Conservation (phyloP, 2,329 filamentous ascomycete species). For the Stylonectria norvegica region DNA sequence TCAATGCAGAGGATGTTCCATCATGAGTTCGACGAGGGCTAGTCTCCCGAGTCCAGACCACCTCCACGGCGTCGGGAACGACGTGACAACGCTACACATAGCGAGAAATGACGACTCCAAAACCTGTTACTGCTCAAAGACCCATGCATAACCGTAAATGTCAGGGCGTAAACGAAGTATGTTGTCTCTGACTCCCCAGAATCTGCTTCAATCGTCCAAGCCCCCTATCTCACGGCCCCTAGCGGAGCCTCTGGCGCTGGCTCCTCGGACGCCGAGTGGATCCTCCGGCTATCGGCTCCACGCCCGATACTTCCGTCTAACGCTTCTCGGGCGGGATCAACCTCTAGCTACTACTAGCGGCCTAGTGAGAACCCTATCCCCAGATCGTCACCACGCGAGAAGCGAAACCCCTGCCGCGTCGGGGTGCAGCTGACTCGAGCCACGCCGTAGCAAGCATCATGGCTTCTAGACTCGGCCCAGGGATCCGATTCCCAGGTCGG, state of each 20-base stretch:
- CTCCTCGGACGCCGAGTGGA: too few relatives aligned
- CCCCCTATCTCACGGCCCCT: background rate
- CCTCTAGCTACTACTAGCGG: background rate
- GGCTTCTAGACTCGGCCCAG: background rate
- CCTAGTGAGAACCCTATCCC: background rate
- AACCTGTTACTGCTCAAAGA: too few relatives aligned
- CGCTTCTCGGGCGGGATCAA: background rate
- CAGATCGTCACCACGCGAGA: background rate
- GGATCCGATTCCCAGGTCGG: background rate
- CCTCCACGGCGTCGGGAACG: too few relatives aligned
- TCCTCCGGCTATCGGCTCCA: background rate
- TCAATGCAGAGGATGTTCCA: too few relatives aligned
- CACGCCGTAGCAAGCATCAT: background rate
- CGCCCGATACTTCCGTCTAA: background rate
- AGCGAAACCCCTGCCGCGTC: too few relatives aligned
- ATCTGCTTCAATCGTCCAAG: slow-evolving; percentile 34
- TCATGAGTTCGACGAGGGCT: too few relatives aligned
- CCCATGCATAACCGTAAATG: too few relatives aligned
- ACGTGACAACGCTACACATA: too few relatives aligned
- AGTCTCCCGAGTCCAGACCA: too few relatives aligned
- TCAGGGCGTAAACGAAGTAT: too few relatives aligned
- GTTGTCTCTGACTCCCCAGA: slow-evolving; percentile 28
- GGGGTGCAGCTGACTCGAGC: background rate
- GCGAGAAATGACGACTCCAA: too few relatives aligned
- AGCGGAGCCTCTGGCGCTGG: too few relatives aligned